Percentiles rank a stretch among this genome's conserved stretches.
Conservation (phyloP, 768 basidiomycete genomes). For the Trametes maxima region DNA sequence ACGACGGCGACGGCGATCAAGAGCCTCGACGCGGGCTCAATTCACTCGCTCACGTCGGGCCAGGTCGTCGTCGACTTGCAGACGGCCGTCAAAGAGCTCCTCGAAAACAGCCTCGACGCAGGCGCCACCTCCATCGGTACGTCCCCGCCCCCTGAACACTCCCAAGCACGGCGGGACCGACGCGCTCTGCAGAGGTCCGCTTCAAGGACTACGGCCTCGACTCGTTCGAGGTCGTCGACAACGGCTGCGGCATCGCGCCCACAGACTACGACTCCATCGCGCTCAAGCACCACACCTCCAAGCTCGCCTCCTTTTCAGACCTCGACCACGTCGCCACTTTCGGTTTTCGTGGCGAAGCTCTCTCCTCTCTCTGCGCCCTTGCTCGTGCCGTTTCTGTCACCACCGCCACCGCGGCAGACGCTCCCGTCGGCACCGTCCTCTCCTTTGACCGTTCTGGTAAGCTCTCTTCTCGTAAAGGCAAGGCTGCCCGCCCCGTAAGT, state of each 20-base stretch:
- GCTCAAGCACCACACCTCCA: conserved; percentile 93
- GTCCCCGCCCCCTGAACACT: conserved; percentile 25
- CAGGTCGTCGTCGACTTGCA: conserved; percentile 95
- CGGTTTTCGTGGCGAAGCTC: conserved; percentile 95
- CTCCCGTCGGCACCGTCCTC: conserved; percentile 81
- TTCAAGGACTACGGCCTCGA: conserved; percentile 88
- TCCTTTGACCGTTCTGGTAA: conserved; percentile 70
- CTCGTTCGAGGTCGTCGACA: conserved; percentile 87
- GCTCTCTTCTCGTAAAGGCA: conserved; percentile 52
- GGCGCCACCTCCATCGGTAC: conserved; percentile 84
- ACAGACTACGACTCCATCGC: conserved; percentile 78
- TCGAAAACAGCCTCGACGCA: conserved; percentile 96
- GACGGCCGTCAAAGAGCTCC: conserved; percentile 92
- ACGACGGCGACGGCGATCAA: conserved; percentile 34
- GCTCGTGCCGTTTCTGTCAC: conserved; percentile 67
- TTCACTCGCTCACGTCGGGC: conserved; percentile 90
- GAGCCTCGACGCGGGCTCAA: conserved; percentile 73
- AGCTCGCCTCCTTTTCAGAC: conserved; percentile 75
- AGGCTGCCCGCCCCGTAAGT: conserved; percentile 75
- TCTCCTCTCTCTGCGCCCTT: conserved; percentile 90
- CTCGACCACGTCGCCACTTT: conserved; percentile 77
- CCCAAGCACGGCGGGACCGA: background rate
- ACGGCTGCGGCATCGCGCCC: conserved; percentile 83
- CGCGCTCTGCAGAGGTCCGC: conserved; percentile 65
- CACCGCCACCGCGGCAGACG: conserved; percentile 70